These are phyloP conservation scores for Discostella stelligeroides DNA, from an alignment of 108 stramenopile genomes.

Conservation along the genomic window DNA sequence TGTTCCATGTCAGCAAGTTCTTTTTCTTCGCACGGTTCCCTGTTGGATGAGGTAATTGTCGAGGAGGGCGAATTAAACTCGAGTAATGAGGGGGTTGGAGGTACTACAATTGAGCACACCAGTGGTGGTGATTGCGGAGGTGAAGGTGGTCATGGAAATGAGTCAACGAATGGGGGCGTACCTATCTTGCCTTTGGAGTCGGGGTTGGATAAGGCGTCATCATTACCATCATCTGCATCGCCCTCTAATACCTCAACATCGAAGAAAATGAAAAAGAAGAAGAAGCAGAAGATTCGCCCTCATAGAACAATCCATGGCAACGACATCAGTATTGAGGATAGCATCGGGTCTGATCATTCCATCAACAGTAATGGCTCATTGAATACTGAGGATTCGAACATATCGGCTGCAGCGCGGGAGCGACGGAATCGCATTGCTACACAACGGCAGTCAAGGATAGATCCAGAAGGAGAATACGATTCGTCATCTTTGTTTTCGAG, in stretches of 20 bases:
- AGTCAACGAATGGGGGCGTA: no score
- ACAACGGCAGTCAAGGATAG: constrained; percentile 6
- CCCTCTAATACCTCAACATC: no score
- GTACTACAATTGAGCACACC: not conserved
- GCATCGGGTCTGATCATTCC: not conserved
- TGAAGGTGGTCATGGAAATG: no score
- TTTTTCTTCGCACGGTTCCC: constrained; percentile 26
- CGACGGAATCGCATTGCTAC: constrained; percentile 35
- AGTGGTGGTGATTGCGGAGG: not conserved
- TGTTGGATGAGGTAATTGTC: constrained; percentile 44
- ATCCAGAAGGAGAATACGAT: not conserved
- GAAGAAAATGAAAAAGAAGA: no score
- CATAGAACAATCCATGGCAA: no score
- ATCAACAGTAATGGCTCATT: not conserved
- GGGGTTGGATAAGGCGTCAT: no score
- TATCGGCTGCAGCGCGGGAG: constrained; percentile 35
- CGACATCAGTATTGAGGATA: not conserved
- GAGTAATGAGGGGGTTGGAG: constrained; percentile 27
- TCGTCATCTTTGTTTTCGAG: not conserved
- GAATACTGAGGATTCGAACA: constrained; percentile 33
- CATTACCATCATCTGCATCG: no score
- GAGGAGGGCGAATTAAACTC: constrained; percentile 39
- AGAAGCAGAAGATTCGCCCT: no score
- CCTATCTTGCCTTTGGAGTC: no score
- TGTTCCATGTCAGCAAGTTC: constrained; percentile 10